Conservation (phyloP, 805 yeast genomes). For the Kazachstania africana region DNA sequence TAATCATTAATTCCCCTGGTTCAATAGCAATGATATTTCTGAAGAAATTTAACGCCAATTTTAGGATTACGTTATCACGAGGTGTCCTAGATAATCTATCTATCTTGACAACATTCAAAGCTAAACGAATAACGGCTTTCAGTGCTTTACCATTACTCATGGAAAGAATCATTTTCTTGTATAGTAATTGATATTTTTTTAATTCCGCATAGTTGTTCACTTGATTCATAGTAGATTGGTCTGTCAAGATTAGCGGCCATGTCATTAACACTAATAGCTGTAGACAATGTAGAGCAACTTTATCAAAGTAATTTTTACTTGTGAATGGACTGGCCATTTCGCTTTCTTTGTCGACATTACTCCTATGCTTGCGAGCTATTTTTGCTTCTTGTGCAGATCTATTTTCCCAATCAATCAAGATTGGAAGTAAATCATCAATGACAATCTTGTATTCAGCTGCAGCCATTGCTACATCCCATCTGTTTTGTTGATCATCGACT, state of each 20-base stretch:
- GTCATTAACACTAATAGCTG: conserved; percentile 77
- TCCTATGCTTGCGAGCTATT: conserved; percentile 11
- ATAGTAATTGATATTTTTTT: conserved; percentile 52
- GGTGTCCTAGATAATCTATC: conserved; percentile 46
- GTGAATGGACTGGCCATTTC: conserved; percentile 11
- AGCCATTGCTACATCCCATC: conserved; percentile 78
- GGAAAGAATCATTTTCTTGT: conserved; percentile 56
- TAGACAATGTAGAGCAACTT: conserved; percentile 57
- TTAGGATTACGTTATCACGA: conserved; percentile 61
- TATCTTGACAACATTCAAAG: conserved; percentile 46
- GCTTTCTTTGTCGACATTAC: conserved; percentile 8
- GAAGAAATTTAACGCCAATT: conserved; percentile 60
- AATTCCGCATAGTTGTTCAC: conserved; percentile 45
- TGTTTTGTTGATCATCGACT: conserved; percentile 61
- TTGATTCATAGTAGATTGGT: conserved; percentile 48
- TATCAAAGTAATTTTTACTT: conserved; percentile 31
- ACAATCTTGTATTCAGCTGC: conserved; percentile 73
- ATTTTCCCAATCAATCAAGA: conserved; percentile 62
- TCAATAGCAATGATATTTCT: conserved; percentile 72
- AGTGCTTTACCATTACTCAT: conserved; percentile 51
- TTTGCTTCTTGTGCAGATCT: conserved; percentile 20
- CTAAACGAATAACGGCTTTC: conserved; percentile 57
- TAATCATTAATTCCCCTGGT: conserved; percentile 46
- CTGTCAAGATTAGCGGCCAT: conserved; percentile 68
- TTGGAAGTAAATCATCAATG: conserved; percentile 58